phyloP scores from a whole-genome alignment of 139 green algal genomes.

The Pycnococcus provasolii region DNA sequence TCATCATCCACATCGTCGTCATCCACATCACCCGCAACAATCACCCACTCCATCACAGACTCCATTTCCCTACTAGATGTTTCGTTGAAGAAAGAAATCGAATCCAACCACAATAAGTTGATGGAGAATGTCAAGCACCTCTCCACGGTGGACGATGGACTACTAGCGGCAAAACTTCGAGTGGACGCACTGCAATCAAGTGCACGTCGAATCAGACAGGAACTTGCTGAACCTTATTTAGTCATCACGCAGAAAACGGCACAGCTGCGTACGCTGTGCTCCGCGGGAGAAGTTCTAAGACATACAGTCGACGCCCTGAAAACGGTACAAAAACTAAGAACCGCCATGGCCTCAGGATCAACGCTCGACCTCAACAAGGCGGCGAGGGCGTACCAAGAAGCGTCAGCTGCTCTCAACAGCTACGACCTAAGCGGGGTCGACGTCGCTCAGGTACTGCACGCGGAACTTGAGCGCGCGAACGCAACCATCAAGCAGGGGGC shows the following conservation, averaged over 20 bases:
- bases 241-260: background rate
- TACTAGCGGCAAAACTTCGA: too few species aligned
- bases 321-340: background rate
- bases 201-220: background rate
- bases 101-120: too few species aligned
- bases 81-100: too few species aligned
- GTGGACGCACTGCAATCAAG: too few species aligned
- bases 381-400: background rate
- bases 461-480: background rate
- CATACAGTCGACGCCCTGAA: background rate
- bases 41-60: too few species aligned
- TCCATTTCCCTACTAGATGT: too few species aligned
- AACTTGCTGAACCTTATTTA: background rate
- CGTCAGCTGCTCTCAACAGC: background rate
- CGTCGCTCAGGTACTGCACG: background rate
- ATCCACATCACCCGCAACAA: too few species aligned
- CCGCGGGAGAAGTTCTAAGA: background rate
- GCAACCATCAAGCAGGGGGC: background rate
- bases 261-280: background rate
- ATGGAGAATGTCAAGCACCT: too few species aligned
- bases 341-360: background rate
- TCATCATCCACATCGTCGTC: too few species aligned
- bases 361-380: background rate
- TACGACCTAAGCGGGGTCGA: background rate
- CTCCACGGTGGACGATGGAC: too few species aligned